phyloP scores from a whole-genome alignment of 768 basidiomycete species.

The Hebeloma cylindrosporum region DNA sequence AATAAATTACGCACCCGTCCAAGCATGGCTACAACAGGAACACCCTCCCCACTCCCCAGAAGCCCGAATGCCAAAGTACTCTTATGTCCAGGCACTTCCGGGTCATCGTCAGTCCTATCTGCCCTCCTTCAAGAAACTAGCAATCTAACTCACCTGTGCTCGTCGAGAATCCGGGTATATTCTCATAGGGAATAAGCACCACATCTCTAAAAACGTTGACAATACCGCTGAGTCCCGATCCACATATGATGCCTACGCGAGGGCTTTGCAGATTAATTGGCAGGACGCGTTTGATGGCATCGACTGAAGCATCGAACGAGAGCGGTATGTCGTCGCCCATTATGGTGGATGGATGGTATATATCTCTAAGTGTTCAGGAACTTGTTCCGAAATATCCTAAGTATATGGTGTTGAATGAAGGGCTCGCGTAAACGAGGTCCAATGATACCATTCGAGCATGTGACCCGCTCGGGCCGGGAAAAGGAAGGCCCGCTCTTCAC shows the following conservation, averaged over 20 bases:
- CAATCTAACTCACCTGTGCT: slow-evolving; percentile 63
- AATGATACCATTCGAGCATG: too few species aligned
- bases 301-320: slow-evolving; percentile 29
- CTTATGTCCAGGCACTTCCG: slow-evolving; percentile 74
- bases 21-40: slow-evolving; percentile 88
- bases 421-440: too few species aligned
- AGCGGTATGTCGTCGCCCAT: too few species aligned
- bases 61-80: slow-evolving; percentile 80
- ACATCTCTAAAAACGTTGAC: slow-evolving; percentile 57
- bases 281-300: slow-evolving; percentile 32
- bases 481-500: too few species aligned
- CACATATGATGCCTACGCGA: slow-evolving; percentile 81
- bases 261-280: slow-evolving; percentile 46
- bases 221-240: slow-evolving; percentile 80
- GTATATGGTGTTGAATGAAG: too few species aligned
- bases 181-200: slow-evolving; percentile 61
- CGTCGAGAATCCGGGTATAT: slow-evolving; percentile 70
- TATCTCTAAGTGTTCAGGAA: too few species aligned
- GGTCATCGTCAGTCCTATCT: background rate
- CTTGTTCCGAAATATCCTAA: too few species aligned
- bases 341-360: too few species aligned
- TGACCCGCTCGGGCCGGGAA: too few species aligned
- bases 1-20: slow-evolving; percentile 57
- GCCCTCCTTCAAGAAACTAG: background rate
- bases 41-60: slow-evolving; percentile 58